A percentile compares a stretch with the other conserved stretches of the same genome.
Conservation (phyloP, 78 protist genomes). For the Creolimax fragrantissima region DNA sequence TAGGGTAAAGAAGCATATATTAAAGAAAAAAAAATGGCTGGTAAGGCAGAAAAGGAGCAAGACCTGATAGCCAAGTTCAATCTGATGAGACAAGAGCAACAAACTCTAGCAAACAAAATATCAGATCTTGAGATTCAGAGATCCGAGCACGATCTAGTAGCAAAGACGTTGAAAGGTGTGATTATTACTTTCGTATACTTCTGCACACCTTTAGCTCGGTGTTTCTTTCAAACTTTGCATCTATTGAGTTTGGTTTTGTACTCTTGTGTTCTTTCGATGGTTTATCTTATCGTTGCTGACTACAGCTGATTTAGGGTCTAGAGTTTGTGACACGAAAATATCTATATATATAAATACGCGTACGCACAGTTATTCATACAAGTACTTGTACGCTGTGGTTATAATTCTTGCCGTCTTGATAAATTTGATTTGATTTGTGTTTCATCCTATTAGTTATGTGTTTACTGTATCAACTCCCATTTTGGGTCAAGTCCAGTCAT, state of each 20-base stretch:
- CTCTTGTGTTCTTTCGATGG: neutral
- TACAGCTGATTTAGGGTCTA: no score
- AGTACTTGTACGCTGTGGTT: neutral
- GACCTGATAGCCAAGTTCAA: neutral
- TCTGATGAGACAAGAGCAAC: neutral
- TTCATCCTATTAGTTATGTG: no score
- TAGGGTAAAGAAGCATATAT: no score
- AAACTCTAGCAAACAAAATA: neutral
- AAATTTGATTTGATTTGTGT: no score
- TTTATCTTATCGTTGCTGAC: no score
- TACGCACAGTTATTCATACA: neutral
- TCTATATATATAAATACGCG: neutral
- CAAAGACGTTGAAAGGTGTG: neutral
- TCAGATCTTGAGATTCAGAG: constrained; percentile 7
- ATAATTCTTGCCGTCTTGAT: no score
- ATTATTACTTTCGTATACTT: neutral
- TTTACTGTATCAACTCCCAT: no score
- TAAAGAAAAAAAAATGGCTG: neutral
- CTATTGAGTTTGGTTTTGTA: neutral
- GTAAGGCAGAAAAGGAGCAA: neutral
- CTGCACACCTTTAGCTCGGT: neutral
- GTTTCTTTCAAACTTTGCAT: neutral
- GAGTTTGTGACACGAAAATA: no score
- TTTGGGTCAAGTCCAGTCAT: no score
- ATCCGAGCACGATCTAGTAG: constrained; percentile 21